Conservation (phyloP, 805 yeast genomes). For the Kurtzmaniella fragi region DNA sequence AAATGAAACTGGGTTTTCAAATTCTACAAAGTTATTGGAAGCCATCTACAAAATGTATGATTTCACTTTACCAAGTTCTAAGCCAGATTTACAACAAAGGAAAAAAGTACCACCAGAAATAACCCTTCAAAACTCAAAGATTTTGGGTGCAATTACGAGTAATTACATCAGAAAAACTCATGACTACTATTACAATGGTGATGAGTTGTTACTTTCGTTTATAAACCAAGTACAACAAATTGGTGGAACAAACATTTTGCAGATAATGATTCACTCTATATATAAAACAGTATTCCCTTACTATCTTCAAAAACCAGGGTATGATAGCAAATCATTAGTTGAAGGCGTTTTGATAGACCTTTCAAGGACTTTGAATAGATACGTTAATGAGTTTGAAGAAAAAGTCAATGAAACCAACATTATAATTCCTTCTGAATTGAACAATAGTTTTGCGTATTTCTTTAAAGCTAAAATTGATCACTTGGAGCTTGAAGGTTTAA, state of each 20-base stretch:
- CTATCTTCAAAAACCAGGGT: slow-evolving; percentile 1
- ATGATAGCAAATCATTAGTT: neutral
- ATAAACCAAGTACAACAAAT: slow-evolving; percentile 2
- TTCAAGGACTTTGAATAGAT: neutral
- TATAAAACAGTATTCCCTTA: neutral
- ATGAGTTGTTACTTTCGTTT: slow-evolving; percentile 1
- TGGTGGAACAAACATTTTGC: neutral
- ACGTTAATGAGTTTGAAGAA: neutral
- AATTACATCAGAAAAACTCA: slow-evolving; percentile 6
- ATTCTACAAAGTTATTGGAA: slow-evolving; percentile 15
- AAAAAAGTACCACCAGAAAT: slow-evolving; percentile 3
- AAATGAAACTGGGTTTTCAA: slow-evolving; percentile 8
- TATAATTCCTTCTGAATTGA: neutral
- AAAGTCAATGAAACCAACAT: neutral
- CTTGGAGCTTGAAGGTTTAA: too few species aligned
- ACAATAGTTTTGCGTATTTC: neutral
- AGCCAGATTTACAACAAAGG: slow-evolving; percentile 9
- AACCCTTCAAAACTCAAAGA: slow-evolving; percentile 1
- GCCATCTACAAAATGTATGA: slow-evolving; percentile 30
- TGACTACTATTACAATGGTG: neutral
- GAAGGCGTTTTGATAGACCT: slow-evolving; percentile 1
- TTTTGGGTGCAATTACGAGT: slow-evolving; percentile 2
- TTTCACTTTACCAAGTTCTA: neutral
- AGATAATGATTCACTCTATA: slow-evolving; percentile 1
- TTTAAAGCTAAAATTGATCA: neutral